A percentile compares a stretch with the other conserved stretches of the same genome.
These are phyloP conservation scores for Dissophora globulifera DNA, from an alignment of 192 early-diverging fungal genomes.

Conservation along the genomic window DNA sequence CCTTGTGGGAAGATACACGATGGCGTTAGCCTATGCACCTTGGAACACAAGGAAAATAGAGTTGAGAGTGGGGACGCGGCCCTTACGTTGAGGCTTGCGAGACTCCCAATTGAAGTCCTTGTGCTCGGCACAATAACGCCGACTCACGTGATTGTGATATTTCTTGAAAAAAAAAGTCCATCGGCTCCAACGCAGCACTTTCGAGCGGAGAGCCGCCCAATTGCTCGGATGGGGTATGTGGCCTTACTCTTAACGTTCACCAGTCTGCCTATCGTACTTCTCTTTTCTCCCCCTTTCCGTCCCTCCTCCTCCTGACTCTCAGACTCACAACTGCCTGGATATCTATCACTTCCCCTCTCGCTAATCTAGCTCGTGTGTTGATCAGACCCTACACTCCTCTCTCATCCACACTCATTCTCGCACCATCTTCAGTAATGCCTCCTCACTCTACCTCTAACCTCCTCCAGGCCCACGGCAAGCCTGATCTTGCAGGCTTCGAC, in stretches of 20 bases:
- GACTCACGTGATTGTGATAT: neutral
- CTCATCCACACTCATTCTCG: neutral
- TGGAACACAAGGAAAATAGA: too few relatives aligned
- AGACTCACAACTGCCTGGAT: neutral
- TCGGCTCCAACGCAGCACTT: constrained; percentile 28
- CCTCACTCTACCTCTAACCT: constrained; percentile 27
- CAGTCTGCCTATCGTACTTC: neutral
- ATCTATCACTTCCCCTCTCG: neutral
- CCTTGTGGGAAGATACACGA: too few relatives aligned
- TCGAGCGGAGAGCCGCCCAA: constrained; percentile 6
- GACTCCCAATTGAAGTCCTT: too few relatives aligned
- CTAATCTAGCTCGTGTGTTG: neutral
- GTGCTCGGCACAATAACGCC: too few relatives aligned
- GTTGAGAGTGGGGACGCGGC: too few relatives aligned
- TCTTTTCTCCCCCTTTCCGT: neutral
- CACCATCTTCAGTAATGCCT: constrained; percentile 16
- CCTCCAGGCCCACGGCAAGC: constrained; percentile 24
- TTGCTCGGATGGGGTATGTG: neutral
- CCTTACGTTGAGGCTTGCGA: too few relatives aligned
- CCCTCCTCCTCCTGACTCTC: neutral
- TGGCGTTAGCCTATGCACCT: too few relatives aligned
- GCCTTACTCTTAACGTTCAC: neutral
- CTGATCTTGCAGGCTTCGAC: constrained; percentile 25
- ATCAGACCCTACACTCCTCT: neutral
- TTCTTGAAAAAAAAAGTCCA: constrained; percentile 9